phyloP scores from a whole-genome alignment of 805 yeast species.

The Suhomyces faveliae region DNA sequence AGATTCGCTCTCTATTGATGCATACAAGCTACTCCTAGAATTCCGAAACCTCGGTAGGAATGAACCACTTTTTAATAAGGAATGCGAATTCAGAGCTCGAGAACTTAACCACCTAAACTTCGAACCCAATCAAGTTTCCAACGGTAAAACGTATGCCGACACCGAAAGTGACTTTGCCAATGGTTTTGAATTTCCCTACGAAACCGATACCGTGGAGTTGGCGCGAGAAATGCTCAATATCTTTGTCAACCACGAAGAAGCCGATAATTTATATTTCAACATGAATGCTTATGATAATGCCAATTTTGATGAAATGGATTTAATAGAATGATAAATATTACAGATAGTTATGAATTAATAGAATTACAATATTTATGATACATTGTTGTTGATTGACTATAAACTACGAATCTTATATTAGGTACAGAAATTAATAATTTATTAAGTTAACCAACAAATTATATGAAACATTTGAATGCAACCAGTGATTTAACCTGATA shows the following conservation, averaged over 20 bases:
- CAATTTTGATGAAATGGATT: conserved; percentile 25
- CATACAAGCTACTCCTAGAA: conserved; percentile 32
- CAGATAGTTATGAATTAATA: background rate
- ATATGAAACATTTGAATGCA: conserved; percentile 7
- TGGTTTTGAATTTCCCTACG: conserved; percentile 63
- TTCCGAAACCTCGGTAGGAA: conserved; percentile 31
- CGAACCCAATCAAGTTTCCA: conserved; percentile 6
- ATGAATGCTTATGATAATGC: conserved; percentile 46
- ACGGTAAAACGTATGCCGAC: conserved; percentile 25
- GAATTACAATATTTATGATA: too few relatives aligned
- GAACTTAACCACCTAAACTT: conserved; percentile 30
- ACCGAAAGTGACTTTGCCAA: conserved; percentile 48
- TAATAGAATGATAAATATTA: conserved; percentile 9
- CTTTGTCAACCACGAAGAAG: conserved; percentile 72
- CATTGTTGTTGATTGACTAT: conserved; percentile 4
- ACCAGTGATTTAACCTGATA: conserved; percentile 4
- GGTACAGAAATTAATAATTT: conserved; percentile 4
- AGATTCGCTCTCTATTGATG: conserved; percentile 39
- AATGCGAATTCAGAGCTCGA: conserved; percentile 43
- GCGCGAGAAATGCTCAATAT: conserved; percentile 69
- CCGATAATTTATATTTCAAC: conserved; percentile 68
- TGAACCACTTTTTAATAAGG: conserved; percentile 41
- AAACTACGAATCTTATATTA: conserved; percentile 1
- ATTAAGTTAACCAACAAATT: conserved; percentile 6
- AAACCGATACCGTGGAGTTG: conserved; percentile 60